These are phyloP conservation scores for Hysterium pulicare DNA, from an alignment of 2,329 filamentous ascomycete genomes.

Conservation along the genomic window DNA sequence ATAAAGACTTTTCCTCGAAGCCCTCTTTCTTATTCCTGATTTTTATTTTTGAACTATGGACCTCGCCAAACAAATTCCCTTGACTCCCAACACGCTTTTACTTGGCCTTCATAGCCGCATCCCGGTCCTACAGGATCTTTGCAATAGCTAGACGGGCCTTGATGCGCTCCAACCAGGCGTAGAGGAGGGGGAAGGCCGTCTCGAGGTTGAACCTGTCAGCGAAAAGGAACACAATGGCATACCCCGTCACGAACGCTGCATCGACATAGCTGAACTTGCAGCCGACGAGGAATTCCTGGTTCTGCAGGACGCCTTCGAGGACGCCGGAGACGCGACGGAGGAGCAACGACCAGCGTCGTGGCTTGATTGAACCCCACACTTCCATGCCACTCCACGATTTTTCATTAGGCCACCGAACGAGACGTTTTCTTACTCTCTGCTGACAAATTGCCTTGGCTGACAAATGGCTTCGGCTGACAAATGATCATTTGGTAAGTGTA, in stretches of 20 bases:
- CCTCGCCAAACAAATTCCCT: too few species aligned
- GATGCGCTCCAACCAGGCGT: neutral
- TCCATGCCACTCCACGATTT: too few species aligned
- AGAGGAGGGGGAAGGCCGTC: neutral
- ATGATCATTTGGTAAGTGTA: too few species aligned
- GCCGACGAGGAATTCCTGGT: conserved; percentile 20
- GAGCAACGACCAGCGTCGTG: too few species aligned
- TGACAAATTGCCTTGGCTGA: too few species aligned
- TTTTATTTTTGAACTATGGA: too few species aligned
- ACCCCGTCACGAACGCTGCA: conserved; percentile 15
- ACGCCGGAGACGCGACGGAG: conserved; percentile 46
- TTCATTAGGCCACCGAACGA: too few species aligned
- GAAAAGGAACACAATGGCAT: conserved; percentile 1
- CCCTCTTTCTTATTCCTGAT: too few species aligned
- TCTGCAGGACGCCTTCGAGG: conserved; percentile 40
- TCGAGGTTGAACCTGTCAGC: conserved; percentile 1
- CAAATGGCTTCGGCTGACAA: too few species aligned
- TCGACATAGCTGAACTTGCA: conserved; percentile 23
- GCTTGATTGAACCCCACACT: too few species aligned
- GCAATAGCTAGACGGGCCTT: neutral
- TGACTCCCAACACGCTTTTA: neutral
- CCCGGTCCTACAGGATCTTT: neutral
- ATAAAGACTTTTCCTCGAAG: too few species aligned
- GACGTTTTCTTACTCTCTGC: too few species aligned
- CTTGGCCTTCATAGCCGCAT: neutral